A percentile compares a stretch with the other conserved stretches of the same genome.
phyloP scores from a whole-genome alignment of 306 rosid species.

The Cicer arietinum region DNA sequence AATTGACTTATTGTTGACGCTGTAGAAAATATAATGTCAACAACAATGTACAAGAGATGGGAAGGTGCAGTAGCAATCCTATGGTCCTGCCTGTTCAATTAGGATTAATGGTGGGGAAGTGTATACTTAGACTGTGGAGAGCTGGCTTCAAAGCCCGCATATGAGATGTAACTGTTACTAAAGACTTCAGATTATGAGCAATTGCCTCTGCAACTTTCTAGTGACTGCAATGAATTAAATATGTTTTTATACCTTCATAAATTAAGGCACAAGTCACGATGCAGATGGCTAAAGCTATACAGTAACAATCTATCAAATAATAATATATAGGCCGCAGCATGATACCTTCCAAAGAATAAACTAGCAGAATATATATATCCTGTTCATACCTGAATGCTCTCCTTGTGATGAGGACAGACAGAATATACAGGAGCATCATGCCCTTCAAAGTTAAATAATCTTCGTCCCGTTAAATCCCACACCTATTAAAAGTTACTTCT shows the following conservation, averaged over 20 bases:
- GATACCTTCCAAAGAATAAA: constrained; percentile 21
- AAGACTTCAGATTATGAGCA: constrained; percentile 18
- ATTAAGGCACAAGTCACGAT: neutral
- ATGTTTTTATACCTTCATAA: constrained; percentile 17
- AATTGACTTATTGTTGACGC: neutral
- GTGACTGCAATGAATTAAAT: constrained; percentile 12
- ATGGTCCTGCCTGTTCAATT: neutral
- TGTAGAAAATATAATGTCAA: neutral
- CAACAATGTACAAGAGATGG: neutral
- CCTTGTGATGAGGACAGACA: constrained; percentile 92
- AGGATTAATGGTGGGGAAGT: neutral
- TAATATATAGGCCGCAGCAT: neutral
- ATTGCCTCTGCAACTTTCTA: constrained; percentile 2
- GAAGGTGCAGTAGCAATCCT: neutral
- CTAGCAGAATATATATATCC: neutral
- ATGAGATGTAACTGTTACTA: neutral
- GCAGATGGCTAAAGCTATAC: constrained; percentile 8
- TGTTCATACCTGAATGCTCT: constrained; percentile 70
- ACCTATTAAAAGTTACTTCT: constrained; percentile 61
- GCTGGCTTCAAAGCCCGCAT: constrained; percentile 3
- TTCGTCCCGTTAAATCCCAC: constrained; percentile 78
- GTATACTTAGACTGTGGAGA: neutral
- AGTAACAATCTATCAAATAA: constrained; percentile 31
- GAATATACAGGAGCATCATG: constrained; percentile 89
- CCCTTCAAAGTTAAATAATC: constrained; percentile 75